Evolutionary conservation across 2,329 filamentous ascomycete genomes (phyloP), one percentile per base, ranked within the genome.

Genomic region (Sporothrix phasma): DNA sequence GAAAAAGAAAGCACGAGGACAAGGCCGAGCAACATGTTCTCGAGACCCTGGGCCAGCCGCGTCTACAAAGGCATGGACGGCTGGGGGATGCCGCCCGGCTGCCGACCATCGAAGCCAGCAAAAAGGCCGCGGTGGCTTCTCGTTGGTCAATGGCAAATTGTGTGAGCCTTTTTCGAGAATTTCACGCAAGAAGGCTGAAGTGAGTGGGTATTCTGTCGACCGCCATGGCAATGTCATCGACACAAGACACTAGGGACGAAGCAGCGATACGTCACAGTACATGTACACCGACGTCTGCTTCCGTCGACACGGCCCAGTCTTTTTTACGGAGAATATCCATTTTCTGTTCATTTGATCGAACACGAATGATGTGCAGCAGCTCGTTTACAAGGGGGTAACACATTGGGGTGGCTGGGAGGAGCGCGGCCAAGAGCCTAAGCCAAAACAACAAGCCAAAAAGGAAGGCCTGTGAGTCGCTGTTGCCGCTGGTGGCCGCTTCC

Each of bases 291-390:
- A 47, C 45, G 19, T 22, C 45, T 24, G 19, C n/a, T 47, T 47
- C 10, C 15, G 45, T 47, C 22, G 19, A n/a, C 7, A n/a, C 41
- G 19, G 31, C 34, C 51, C 51, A 22, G 31, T 54, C 8, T 54
- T 54, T 54, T 54, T 54, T 54, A 56, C 53, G 53, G 53, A 56
- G 53, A 5, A n/a, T 39, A 58, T 15, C 54, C 54, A 58, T 58
- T 43, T 43, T 43, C 4, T 7, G 24, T 43, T 43, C 54, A 58
- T 43, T 41, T 43, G 11, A 43, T 41, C 37, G 37, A 41, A n/a
- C 54, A 17, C 26, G 37, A 41, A 58, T 58, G 54, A 58, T 58
- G 54, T 58, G 54, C 54, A 58, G 51, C 31, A 54, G 54, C 22
- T 58, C 22, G 22, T 43, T 43, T 58, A n/a, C 22, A 17, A 13